Conservation (phyloP, 2,329 filamentous ascomycete species). For the Sphaceloma murrayae region DNA sequence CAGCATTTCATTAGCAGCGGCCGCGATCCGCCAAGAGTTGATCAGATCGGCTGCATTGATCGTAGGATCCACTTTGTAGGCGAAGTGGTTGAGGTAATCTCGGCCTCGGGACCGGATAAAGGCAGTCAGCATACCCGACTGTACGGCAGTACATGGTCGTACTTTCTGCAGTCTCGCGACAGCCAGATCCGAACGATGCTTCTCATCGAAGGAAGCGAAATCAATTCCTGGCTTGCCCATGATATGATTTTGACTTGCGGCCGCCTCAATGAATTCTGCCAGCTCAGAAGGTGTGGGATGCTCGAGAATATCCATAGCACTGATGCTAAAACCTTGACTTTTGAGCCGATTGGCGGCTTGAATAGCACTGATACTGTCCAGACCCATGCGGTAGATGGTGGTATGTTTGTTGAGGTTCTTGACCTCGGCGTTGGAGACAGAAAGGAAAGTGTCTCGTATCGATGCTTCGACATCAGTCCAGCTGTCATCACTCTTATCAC, state of each 20-base stretch:
- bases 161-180: constrained; percentile 44
- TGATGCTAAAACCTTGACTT: constrained; percentile 47
- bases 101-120: constrained; percentile 57
- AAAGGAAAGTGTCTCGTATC: constrained; percentile 49
- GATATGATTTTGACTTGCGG: constrained; percentile 17
- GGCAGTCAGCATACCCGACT: constrained; percentile 69
- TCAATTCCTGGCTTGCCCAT: constrained; percentile 31
- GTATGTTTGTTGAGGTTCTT: constrained; percentile 49
- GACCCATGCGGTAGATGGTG: constrained; percentile 76
- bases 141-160: constrained; percentile 69
- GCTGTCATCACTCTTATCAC: constrained; percentile 15
- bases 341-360: constrained; percentile 65
- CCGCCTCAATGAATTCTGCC: constrained; percentile 22
- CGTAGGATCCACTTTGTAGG: constrained; percentile 40
- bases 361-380: constrained; percentile 80
- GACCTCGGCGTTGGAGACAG: constrained; percentile 46
- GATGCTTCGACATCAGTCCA: constrained; percentile 46
- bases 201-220: constrained; percentile 43
- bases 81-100: constrained; percentile 67
- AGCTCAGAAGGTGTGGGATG: constrained; percentile 30
- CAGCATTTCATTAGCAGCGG: constrained; percentile 57
- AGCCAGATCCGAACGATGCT: constrained; percentile 30
- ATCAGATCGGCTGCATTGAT: constrained; percentile 37
- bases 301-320: constrained; percentile 66
- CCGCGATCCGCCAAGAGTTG: constrained; percentile 51